Conservation (phyloP, 768 basidiomycete species). For the Lanmaoa pseudosensibilis region DNA sequence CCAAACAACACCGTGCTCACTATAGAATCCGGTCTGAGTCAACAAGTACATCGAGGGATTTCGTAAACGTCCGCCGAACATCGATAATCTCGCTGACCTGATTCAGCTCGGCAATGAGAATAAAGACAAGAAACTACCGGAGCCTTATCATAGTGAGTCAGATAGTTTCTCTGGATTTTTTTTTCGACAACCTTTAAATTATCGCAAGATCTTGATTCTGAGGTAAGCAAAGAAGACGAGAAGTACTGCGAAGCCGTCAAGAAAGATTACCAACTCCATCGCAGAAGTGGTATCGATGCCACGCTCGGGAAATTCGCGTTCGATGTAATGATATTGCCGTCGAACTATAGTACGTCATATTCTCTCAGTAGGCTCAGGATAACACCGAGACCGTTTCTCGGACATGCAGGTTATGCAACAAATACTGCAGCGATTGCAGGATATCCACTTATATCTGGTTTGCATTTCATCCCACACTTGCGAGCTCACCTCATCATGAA, state of each 20-base stretch:
- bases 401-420: not conserved
- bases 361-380: not conserved
- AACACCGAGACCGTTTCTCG: not conserved
- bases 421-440: not conserved
- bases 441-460: not conserved
- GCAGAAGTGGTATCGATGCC: too few relatives aligned
- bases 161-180: too few relatives aligned
- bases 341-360: not conserved
- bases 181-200: too few relatives aligned
- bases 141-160: too few relatives aligned
- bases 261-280: too few relatives aligned
- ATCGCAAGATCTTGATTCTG: too few relatives aligned
- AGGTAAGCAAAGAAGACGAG: too few relatives aligned
- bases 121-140: not conserved
- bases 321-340: too few relatives aligned
- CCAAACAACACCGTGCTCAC: not conserved
- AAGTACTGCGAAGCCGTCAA: too few relatives aligned
- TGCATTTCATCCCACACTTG: not conserved
- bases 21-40: not conserved
- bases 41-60: not conserved
- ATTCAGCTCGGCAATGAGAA: not conserved
- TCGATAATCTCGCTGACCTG: not conserved
- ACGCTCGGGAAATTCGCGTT: too few relatives aligned
- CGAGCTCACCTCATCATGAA: not conserved
- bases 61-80: not conserved